Evolutionary conservation across 139 green algal genomes (phyloP).

Genomic region (Micractinium sp.): DNA sequence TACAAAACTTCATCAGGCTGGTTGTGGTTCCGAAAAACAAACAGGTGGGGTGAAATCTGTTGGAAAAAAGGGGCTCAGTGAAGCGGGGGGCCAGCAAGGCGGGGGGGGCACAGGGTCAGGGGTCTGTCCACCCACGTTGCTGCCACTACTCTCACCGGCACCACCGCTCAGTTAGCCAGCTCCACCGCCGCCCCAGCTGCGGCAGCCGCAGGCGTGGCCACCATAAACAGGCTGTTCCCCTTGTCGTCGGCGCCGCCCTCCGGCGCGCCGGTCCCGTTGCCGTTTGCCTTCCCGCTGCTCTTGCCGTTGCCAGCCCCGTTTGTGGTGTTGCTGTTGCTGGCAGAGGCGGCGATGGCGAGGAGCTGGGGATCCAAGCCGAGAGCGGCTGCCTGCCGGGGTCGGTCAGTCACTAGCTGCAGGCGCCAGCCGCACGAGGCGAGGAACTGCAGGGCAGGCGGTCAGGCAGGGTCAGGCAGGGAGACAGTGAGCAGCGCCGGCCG

Average conservation of each 20-base stretch:
- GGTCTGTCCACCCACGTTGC: no score
- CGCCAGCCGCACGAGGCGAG: constrained; percentile 11
- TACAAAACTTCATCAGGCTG: no score
- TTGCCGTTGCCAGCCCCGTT: not conserved
- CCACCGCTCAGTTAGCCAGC: not conserved
- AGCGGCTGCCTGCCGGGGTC: not conserved
- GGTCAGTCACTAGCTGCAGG: constrained; percentile 1
- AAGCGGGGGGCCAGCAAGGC: no score
- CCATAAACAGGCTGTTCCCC: constrained; percentile 18
- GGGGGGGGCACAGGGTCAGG: no score
- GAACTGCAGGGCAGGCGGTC: constrained; percentile 12
- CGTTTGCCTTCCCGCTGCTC: not conserved
- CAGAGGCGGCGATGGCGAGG: not conserved
- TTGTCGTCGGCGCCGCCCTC: not conserved
- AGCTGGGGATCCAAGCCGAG: constrained; percentile 5
- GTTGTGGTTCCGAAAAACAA: no score
- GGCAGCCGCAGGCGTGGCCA: not conserved
- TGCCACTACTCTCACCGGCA: no score
- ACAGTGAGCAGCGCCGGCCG: not conserved
- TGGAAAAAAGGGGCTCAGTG: no score
- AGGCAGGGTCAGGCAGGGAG: not conserved
- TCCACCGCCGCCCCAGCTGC: not conserved
- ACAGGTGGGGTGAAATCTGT: no score
- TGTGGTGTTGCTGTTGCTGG: not conserved
- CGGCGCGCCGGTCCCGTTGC: not conserved